Conservation (phyloP, 2,329 filamentous ascomycete species). For the Diaporthe sp. region DNA sequence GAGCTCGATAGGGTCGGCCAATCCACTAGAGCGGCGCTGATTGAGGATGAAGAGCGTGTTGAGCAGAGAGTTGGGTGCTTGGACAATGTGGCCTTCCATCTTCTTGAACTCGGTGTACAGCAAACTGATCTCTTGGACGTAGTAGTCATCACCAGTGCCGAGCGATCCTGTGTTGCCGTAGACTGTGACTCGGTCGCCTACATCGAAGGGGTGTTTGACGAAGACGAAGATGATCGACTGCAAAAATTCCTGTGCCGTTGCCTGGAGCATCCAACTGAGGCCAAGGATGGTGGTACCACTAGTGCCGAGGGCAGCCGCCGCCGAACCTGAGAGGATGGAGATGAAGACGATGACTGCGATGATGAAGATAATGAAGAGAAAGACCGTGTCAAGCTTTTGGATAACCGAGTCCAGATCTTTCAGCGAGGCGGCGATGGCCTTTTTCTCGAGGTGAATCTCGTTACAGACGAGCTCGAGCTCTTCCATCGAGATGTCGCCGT, state of each 20-base stretch:
- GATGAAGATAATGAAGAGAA: slow-evolving; percentile 86
- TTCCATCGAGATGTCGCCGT: slow-evolving; percentile 95
- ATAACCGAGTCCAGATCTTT: slow-evolving; percentile 97
- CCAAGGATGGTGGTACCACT: slow-evolving; percentile 90
- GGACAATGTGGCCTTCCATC: slow-evolving; percentile 96
- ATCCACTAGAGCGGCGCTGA: slow-evolving; percentile 87
- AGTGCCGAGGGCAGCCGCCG: slow-evolving; percentile 91
- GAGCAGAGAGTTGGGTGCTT: slow-evolving; percentile 93
- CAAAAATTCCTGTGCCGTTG: slow-evolving; percentile 93
- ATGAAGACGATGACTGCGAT: slow-evolving; percentile 89
- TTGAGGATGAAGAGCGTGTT: slow-evolving; percentile 96
- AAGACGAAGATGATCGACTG: slow-evolving; percentile 97
- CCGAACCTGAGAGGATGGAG: slow-evolving; percentile 88
- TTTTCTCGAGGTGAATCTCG: slow-evolving; percentile 93
- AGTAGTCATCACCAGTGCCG: slow-evolving; percentile 90
- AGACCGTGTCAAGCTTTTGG: slow-evolving; percentile 87
- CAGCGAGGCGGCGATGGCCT: slow-evolving; percentile 92
- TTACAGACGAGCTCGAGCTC: slow-evolving; percentile 94
- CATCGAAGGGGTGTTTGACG: slow-evolving; percentile 97
- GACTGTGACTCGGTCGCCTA: slow-evolving; percentile 91
- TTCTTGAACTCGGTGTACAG: slow-evolving; percentile 99
- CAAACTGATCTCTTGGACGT: slow-evolving; percentile 92
- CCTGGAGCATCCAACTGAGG: slow-evolving; percentile 91
- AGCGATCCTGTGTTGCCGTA: slow-evolving; percentile 89
- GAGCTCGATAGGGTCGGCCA: slow-evolving; percentile 88